phyloP scores from a whole-genome alignment of 2,329 filamentous ascomycete genomes.

The Aspergillus spinulosporus region DNA sequence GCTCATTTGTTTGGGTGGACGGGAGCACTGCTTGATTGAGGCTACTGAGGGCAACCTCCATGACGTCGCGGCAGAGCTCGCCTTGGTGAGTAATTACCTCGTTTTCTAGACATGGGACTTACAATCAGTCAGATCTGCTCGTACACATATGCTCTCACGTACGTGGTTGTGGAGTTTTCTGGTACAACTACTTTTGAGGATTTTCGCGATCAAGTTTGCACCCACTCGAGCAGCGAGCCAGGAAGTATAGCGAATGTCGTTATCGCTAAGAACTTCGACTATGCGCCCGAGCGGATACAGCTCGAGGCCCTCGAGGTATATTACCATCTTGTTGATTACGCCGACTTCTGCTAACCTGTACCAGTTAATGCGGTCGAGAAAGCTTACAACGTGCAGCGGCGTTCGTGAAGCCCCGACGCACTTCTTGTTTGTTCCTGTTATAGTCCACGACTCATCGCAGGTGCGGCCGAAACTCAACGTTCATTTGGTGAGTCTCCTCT shows the following conservation, averaged over 20 bases:
- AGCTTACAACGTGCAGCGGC: constrained; percentile 73
- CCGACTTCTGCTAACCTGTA: constrained; percentile 23
- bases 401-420: constrained; percentile 72
- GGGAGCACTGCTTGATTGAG: constrained; percentile 87
- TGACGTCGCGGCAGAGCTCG: constrained; percentile 71
- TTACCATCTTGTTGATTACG: background rate
- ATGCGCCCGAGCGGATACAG: constrained; percentile 73
- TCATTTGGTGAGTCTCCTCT: constrained; percentile 40
- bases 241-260: constrained; percentile 64
- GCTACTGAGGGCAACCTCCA: constrained; percentile 63
- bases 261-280: constrained; percentile 76
- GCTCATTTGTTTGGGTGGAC: constrained; percentile 75
- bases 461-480: constrained; percentile 37
- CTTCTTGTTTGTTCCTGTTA: constrained; percentile 78
- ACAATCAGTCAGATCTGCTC: constrained; percentile 57
- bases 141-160: constrained; percentile 71
- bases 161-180: constrained; percentile 70
- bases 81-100: constrained; percentile 55
- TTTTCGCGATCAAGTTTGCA: constrained; percentile 71
- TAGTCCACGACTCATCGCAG: constrained; percentile 44
- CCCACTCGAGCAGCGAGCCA: constrained; percentile 29
- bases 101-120: background rate
- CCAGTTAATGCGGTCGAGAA: constrained; percentile 75
- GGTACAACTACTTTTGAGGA: constrained; percentile 74
- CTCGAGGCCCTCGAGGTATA: constrained; percentile 68